Base-by-base conservation (phyloP, 768 basidiomycete genomes). In the Phaeolepiota aurea region DNA sequence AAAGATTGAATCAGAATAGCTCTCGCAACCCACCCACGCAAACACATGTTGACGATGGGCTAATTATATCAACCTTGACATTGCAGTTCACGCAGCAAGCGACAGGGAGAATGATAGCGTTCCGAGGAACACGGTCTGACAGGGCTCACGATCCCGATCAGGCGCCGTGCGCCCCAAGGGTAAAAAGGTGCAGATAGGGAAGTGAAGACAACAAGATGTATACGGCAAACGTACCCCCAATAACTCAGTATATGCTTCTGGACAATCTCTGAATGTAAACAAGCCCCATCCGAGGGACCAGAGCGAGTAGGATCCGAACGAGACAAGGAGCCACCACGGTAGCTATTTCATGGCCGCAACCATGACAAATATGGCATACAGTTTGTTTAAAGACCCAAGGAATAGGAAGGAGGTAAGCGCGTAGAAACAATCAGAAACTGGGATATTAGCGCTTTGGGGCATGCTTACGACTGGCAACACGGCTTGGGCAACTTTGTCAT, bases 271-370 rank as follows among this genome's bases (percentile, higher is more conserved):
- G 50, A 87, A 82, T 2, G 79, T 79, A 48, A 77, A 72, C 32
- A 88, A 53, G 2, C 86, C 87, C 71, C 76, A 75, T 7, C 87
- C 86, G 14, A 89, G 74, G 7, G 79, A 82, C 63, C 77, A 77
- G 9, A 89, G 71, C 13, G 82, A 82, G 55, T 85, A 89, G 1
- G 86, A 77, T 10, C 87, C 87, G 47, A 87, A 87, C 1, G 80
- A 66, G 2, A 89, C 79, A 10, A 89, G 71, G 5, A 86, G 52
- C 85, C 85, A 88, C 81, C 82, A 90, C 2, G 87, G 86, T 20
- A 88, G 57, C 87, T 87, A 42, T n/a, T 35, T 18, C 18, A 34
- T 15, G 4, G n/a, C n/a, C n/a, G n/a, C n/a, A n/a, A n/a, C n/a
- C n/a, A n/a, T n/a, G 9, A 19, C 21, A 7, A 30, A 43, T 31